These are phyloP conservation scores for Posidonia australis DNA, from an alignment of 106 monocot species.

Conservation along the genomic window DNA sequence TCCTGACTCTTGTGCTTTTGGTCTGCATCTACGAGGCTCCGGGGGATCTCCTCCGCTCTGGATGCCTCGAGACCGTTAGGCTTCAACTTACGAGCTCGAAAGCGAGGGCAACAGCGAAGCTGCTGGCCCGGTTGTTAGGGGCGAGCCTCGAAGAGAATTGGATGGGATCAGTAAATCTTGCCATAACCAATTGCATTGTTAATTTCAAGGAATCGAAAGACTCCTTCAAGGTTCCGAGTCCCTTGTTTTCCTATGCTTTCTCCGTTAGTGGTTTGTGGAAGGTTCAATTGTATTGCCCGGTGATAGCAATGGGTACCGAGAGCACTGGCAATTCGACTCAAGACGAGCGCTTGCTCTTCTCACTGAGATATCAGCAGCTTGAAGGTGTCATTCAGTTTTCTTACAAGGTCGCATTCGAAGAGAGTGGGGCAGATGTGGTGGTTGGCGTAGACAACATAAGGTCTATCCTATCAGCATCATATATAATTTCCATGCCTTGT, in stretches of 20 bases:
- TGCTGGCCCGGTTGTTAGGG: conserved; percentile 38
- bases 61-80: conserved; percentile 41
- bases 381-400: conserved; percentile 75
- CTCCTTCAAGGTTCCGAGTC: conserved; percentile 29
- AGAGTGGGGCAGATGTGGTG: conserved; percentile 48
- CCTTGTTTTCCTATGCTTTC: conserved; percentile 55
- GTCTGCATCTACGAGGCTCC: conserved; percentile 83
- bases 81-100: conserved; percentile 27
- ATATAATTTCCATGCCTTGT: not conserved
- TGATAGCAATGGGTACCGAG: conserved; percentile 37
- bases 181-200: conserved; percentile 48
- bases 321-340: conserved; percentile 10
- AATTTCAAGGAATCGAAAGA: conserved; percentile 32
- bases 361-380: conserved; percentile 62
- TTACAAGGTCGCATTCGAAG: conserved; percentile 28
- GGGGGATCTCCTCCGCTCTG: conserved; percentile 39
- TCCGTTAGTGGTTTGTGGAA: conserved; percentile 63
- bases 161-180: conserved; percentile 65
- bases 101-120: conserved; percentile 28
- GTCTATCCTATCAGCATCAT: too few species aligned
- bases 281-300: conserved; percentile 65
- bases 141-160: conserved; percentile 67
- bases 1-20: conserved; percentile 48
- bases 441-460: conserved; percentile 65
- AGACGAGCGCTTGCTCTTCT: conserved; percentile 71